Base-by-base conservation (phyloP, 2,329 filamentous ascomycete genomes). In the Colletotrichum sansevieriae region DNA sequence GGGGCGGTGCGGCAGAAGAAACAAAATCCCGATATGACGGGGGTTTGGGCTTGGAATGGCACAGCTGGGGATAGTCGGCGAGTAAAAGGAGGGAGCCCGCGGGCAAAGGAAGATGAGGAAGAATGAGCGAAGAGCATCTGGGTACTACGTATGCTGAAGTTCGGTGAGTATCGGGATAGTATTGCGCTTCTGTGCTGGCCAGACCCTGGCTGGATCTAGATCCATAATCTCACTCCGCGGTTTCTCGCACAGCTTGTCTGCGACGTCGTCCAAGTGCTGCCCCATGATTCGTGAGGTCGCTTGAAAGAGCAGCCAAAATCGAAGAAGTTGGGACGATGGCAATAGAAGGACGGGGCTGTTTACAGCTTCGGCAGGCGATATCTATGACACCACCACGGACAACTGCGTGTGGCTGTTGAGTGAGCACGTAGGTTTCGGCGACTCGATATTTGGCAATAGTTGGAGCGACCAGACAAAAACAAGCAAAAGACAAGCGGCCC, bases 211-310 rank as follows among this genome's bases (percentile, higher is more conserved):
- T 44, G 49, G 49, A 63, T 55, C 49, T 33, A 66, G n/a, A 59
- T 65, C 39, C 54, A 65, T 65, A n/a, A 60, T 49, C 61, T 68
- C 62, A 59, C 51, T 39, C 39, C 33, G 41, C 41, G 43, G 22
- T 41, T 51, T 18, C 63, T 49, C 51, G 58, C 62, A 59, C 51
- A 39, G 49, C 56, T 56, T 47, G 54, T 65, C 58, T 60, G 49
- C 65, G 54, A 56, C 47, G 47, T 65, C 47, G 62, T 65, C 43
- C 55, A 65, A 60, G 54, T 68, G 55, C 61, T 49, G 55, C 39
- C 39, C 25, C 62, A 65, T 60, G 65, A 60, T 60, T 59, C 55
- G 55, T 65, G 62, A 65, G 39, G n/a, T 29, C 22, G 22, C 35
- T 29, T 25, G 37, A 58, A 54, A 25, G 52, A 65, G 37, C 15